Conservation (phyloP, 306 rosid species). For the Cucumis cinereus region DNA sequence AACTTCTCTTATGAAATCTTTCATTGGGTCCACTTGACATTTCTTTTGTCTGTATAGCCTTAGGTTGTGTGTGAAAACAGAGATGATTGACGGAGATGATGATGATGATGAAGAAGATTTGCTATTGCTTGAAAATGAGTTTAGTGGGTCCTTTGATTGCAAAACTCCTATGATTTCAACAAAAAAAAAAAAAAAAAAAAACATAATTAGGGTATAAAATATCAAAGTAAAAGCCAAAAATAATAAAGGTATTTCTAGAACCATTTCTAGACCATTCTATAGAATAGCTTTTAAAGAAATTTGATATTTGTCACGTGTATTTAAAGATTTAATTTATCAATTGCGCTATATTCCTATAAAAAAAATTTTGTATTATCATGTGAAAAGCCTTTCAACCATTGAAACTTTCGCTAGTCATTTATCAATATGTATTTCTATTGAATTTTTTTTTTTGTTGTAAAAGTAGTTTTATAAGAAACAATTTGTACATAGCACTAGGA, state of each 20-base stretch:
- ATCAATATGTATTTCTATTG: neutral
- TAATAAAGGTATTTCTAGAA: too few species aligned
- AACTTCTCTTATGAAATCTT: conserved; percentile 42
- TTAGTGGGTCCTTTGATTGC: conserved; percentile 67
- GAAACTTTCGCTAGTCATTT: neutral
- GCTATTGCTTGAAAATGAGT: conserved; percentile 30
- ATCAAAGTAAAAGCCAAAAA: neutral
- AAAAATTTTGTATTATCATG: neutral
- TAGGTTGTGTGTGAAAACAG: conserved; percentile 31
- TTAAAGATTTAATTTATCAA: too few species aligned
- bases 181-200: neutral
- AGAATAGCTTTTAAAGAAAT: too few species aligned
- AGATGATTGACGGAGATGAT: conserved; percentile 24
- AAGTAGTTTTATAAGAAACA: neutral
- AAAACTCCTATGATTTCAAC: conserved; percentile 28
- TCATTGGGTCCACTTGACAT: conserved; percentile 34
- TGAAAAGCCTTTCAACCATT: neutral
- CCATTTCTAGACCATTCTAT: too few species aligned
- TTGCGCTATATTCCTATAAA: too few species aligned
- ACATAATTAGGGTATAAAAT: neutral
- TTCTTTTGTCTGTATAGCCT: conserved; percentile 34
- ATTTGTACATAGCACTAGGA: neutral
- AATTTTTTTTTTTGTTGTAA: neutral
- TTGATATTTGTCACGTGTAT: too few species aligned
- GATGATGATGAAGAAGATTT: conserved; percentile 9